Conservation (phyloP, 768 basidiomycete genomes). For the Agrocybe pediades region DNA sequence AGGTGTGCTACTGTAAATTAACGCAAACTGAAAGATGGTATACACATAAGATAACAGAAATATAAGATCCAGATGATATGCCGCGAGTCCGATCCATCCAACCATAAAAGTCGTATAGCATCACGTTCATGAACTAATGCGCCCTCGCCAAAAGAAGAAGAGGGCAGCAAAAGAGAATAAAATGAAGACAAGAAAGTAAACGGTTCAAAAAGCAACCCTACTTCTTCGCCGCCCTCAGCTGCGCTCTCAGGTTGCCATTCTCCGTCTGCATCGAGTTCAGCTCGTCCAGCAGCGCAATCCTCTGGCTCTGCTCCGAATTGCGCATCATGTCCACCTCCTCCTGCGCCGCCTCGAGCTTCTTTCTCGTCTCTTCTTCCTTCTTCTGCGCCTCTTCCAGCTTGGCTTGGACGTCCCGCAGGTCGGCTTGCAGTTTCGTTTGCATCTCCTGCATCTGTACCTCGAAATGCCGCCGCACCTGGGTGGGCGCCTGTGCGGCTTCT, state of each 20-base stretch:
- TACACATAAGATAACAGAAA: neutral
- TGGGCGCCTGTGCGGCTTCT: conserved; percentile 60
- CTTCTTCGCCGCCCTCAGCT: conserved; percentile 64
- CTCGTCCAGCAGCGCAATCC: conserved; percentile 86
- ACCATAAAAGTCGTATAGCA: neutral
- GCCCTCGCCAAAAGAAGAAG: no score
- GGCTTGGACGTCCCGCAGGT: conserved; percentile 41
- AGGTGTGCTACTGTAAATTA: neutral
- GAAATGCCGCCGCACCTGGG: conserved; percentile 62
- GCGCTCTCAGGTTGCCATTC: conserved; percentile 69
- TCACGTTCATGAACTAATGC: no score
- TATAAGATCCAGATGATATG: neutral
- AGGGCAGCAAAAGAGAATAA: no score
- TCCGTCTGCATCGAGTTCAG: conserved; percentile 82
- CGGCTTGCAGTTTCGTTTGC: neutral
- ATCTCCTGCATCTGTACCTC: conserved; percentile 53
- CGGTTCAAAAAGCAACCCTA: no score
- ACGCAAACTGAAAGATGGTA: neutral
- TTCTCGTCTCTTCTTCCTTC: conserved; percentile 61
- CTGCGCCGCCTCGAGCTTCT: conserved; percentile 61
- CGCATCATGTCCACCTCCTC: conserved; percentile 72
- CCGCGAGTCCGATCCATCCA: neutral
- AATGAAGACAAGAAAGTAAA: no score
- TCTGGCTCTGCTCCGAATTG: conserved; percentile 75
- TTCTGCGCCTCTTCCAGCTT: conserved; percentile 62